Percentiles rank a stretch among this genome's conserved stretches.
These are phyloP conservation scores for Pseudognaphalium luteoalbum DNA, from an alignment of 129 eudicot genomes.

Conservation along the genomic window DNA sequence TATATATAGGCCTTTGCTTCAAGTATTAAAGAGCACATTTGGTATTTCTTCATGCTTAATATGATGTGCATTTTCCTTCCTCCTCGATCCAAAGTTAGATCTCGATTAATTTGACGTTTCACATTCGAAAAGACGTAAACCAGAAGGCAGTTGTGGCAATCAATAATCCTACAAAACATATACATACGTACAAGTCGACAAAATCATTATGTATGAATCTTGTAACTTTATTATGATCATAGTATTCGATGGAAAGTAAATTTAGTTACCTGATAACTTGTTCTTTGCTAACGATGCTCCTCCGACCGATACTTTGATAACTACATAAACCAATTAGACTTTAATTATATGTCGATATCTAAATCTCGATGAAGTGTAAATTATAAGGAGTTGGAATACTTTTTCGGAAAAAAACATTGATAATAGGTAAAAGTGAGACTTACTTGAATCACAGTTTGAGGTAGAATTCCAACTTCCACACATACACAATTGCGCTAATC, in stretches of 20 bases:
- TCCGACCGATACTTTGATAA: conserved; percentile 30
- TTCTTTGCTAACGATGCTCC: conserved; percentile 1
- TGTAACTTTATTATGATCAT: background rate
- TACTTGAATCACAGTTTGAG: conserved; percentile 78
- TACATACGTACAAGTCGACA: background rate
- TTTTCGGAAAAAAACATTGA: no score
- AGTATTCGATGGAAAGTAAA: background rate
- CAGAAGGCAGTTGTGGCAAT: conserved; percentile 18
- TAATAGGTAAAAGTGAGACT: no score
- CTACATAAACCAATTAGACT: background rate
- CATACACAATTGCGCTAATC: conserved; percentile 58
- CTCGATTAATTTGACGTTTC: conserved; percentile 17
- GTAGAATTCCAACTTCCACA: conserved; percentile 95
- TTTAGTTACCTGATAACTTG: conserved; percentile 14
- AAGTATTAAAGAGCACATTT: conserved; percentile 20
- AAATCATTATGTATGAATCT: background rate
- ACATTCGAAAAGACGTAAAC: conserved; percentile 26
- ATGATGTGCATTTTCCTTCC: conserved; percentile 4
- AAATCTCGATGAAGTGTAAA: no score
- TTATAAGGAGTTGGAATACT: no score
- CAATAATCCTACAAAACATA: conserved; percentile 18
- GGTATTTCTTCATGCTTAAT: conserved; percentile 6
- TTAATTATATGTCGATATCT: background rate
- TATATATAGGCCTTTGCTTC: background rate
- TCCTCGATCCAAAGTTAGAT: background rate